Evolutionary conservation across 768 basidiomycete genomes (phyloP).

Genomic region (Mycena floridula): DNA sequence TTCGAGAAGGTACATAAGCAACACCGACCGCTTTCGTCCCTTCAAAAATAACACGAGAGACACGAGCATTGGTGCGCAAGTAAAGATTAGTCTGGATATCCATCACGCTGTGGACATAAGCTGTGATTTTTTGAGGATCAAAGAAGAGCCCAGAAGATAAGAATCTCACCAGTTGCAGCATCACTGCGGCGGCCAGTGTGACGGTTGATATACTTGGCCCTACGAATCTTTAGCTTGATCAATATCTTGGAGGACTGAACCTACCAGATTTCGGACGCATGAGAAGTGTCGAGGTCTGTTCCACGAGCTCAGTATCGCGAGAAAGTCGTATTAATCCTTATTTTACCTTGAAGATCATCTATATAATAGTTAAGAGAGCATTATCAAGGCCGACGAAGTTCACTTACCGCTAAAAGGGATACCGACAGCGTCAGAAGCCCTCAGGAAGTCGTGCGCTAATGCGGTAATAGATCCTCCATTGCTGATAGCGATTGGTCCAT

Average conservation of each 20-base stretch:
- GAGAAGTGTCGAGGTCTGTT: slow-evolving; percentile 48
- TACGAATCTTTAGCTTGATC: too few species aligned
- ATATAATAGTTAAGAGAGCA: not conserved
- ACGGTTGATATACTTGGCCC: slow-evolving; percentile 74
- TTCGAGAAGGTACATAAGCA: slow-evolving; percentile 59
- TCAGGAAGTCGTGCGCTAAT: slow-evolving; percentile 64
- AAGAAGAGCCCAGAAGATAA: too few species aligned
- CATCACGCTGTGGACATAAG: slow-evolving; percentile 68
- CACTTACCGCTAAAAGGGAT: slow-evolving; percentile 61
- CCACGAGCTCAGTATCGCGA: not conserved
- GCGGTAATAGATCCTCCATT: slow-evolving; percentile 61
- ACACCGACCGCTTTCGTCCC: slow-evolving; percentile 68
- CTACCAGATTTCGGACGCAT: slow-evolving; percentile 67
- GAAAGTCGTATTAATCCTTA: not conserved
- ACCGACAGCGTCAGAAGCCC: slow-evolving; percentile 54
- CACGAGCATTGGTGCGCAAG: slow-evolving; percentile 61
- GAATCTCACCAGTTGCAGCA: slow-evolving; percentile 66
- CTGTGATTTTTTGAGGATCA: too few species aligned
- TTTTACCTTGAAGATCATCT: slow-evolving; percentile 64
- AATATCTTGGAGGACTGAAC: too few species aligned
- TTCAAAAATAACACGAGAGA: slow-evolving; percentile 66
- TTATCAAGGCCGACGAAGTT: not conserved
- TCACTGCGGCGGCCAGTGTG: slow-evolving; percentile 69
- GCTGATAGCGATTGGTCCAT: slow-evolving; percentile 69
- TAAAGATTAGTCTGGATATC: slow-evolving; percentile 62